Evolutionary conservation across 1,139 yeast genomes (phyloP).

Genomic region (Pichia sp.): DNA sequence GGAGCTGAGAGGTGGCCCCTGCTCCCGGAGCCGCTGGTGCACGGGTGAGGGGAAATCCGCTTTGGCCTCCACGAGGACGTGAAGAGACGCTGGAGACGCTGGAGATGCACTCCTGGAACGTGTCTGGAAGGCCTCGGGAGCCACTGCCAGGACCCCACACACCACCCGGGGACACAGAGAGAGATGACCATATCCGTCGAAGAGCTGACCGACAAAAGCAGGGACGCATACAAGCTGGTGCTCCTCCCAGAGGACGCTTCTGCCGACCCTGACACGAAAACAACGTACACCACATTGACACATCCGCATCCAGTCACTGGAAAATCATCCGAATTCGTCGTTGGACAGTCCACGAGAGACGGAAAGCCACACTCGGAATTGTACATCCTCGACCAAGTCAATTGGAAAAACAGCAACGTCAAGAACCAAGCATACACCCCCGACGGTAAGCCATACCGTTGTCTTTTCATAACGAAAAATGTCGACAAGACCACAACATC

Average conservation of each 20-base stretch:
- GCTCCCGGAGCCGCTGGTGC: no score
- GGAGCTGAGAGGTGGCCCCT: no score
- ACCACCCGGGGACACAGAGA: no score
- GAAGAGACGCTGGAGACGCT: no score
- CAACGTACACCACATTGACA: background rate
- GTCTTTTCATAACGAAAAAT: constrained; percentile 11
- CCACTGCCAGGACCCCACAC: no score
- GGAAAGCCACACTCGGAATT: constrained; percentile 24
- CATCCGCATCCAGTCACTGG: constrained; percentile 11
- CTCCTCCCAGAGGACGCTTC: constrained; percentile 4
- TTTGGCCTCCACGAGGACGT: no score
- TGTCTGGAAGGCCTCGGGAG: no score
- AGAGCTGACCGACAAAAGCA: background rate
- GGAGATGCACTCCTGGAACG: no score
- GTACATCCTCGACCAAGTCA: constrained; percentile 34
- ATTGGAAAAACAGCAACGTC: constrained; percentile 13
- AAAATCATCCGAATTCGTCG: constrained; percentile 1
- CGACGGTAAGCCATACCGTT: constrained; percentile 15
- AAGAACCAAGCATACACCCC: constrained; percentile 9
- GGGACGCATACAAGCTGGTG: constrained; percentile 3
- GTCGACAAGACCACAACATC: constrained; percentile 15
- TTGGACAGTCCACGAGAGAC: background rate
- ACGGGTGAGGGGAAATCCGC: no score
- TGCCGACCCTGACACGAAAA: background rate
- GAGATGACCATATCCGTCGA: background rate